These are phyloP conservation scores for Sporothrix euskadiensis DNA, from an alignment of 2,329 filamentous ascomycete genomes.

Conservation along the genomic window DNA sequence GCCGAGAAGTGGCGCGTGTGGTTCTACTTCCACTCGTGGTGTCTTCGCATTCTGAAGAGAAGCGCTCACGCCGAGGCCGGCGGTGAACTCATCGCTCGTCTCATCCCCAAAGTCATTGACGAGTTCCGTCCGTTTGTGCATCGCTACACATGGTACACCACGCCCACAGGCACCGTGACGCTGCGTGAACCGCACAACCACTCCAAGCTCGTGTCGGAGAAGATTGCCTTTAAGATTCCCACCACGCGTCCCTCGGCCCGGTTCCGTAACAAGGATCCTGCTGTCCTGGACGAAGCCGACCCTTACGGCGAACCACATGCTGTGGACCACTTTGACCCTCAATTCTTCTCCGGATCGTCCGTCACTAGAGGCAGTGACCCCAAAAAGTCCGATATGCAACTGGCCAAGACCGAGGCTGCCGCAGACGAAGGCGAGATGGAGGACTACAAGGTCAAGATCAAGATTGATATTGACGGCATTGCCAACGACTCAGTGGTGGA, in stretches of 20 bases:
- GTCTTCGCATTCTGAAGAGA: slow-evolving; percentile 34
- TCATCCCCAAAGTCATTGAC: slow-evolving; percentile 47
- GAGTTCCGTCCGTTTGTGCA: slow-evolving; percentile 53
- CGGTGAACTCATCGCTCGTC: slow-evolving; percentile 27
- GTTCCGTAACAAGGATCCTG: not conserved
- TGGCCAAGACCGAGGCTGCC: not conserved
- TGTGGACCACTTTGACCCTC: not conserved
- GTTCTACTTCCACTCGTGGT: slow-evolving; percentile 39
- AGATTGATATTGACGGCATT: not conserved
- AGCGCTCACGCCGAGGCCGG: slow-evolving; percentile 22
- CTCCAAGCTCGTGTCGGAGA: slow-evolving; percentile 7
- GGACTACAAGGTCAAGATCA: not conserved
- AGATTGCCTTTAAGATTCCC: slow-evolving; percentile 21
- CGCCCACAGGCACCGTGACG: slow-evolving; percentile 43
- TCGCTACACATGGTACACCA: slow-evolving; percentile 41
- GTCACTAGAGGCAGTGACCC: not conserved
- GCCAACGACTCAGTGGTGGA: not conserved
- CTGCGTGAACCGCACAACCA: slow-evolving; percentile 37
- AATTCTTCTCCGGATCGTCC: not conserved
- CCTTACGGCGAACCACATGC: not conserved
- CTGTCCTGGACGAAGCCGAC: not conserved
- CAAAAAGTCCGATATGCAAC: not conserved
- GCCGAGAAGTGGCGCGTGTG: slow-evolving; percentile 39
- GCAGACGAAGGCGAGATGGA: not conserved
- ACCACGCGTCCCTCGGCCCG: slow-evolving; percentile 18